These are phyloP conservation scores for Plenodomus biglobosus DNA, from an alignment of 2,329 filamentous ascomycete genomes.

Conservation along the genomic window DNA sequence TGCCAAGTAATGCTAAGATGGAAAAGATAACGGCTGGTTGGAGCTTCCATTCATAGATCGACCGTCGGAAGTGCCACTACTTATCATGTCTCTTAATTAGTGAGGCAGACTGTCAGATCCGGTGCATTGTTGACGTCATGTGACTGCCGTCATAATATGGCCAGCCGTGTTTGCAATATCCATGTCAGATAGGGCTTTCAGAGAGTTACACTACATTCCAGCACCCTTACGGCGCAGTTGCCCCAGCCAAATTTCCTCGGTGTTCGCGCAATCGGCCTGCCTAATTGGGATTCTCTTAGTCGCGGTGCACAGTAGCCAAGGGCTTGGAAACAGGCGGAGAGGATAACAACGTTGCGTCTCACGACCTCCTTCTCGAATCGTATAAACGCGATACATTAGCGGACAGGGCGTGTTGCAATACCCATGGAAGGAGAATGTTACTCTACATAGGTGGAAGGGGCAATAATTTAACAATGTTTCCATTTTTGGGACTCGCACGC, in stretches of 20 bases:
- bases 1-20: slow-evolving; percentile 24
- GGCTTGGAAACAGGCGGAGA: slow-evolving; percentile 13
- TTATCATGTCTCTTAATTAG: slow-evolving; percentile 10
- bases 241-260: background rate
- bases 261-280: slow-evolving; percentile 1
- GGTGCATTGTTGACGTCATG: too few species aligned
- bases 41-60: slow-evolving; percentile 14
- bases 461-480: too few species aligned
- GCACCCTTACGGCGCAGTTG: background rate
- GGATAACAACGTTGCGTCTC: slow-evolving; percentile 19
- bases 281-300: background rate
- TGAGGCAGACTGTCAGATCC: background rate
- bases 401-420: slow-evolving; percentile 5
- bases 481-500: too few species aligned
- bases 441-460: slow-evolving; percentile 1
- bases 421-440: background rate
- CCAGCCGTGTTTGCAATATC: too few species aligned
- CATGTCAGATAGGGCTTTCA: too few species aligned
- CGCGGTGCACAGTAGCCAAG: slow-evolving; percentile 17
- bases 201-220: background rate
- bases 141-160: too few species aligned
- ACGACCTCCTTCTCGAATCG: slow-evolving; percentile 12
- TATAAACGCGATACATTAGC: slow-evolving; percentile 6
- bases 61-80: background rate
- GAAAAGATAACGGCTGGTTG: slow-evolving; percentile 20